These are phyloP conservation scores for Rhizomucor pusillus DNA, from an alignment of 371 early-diverging fungal genomes.

Conservation along the genomic window DNA sequence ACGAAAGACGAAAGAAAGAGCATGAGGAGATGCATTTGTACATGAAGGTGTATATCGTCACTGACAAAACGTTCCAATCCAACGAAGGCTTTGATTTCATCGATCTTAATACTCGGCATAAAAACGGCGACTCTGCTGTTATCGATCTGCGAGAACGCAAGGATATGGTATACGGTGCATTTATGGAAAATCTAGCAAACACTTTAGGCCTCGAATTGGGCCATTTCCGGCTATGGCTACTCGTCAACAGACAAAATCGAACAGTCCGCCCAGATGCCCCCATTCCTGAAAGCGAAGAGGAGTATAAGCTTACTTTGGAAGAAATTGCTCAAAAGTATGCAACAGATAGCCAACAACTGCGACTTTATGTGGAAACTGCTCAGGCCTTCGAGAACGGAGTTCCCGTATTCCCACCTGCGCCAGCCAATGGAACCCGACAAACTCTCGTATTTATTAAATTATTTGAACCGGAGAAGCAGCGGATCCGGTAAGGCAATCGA, in stretches of 20 bases:
- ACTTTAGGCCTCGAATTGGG: constrained; percentile 39
- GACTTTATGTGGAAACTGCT: constrained; percentile 23
- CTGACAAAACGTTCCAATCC: constrained; percentile 58
- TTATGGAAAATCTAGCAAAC: constrained; percentile 21
- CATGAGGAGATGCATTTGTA: constrained; percentile 69
- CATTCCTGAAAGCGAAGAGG: constrained; percentile 4
- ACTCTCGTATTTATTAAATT: constrained; percentile 25
- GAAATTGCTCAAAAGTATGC: constrained; percentile 16
- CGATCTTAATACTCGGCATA: constrained; percentile 10
- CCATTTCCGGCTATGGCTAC: constrained; percentile 80
- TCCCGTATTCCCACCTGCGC: constrained; percentile 17
- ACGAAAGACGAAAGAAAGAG: constrained; percentile 61
- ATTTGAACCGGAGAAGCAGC: constrained; percentile 19
- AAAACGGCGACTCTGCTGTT: too few species aligned
- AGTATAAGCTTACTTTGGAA: constrained; percentile 18
- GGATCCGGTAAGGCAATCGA: constrained; percentile 13
- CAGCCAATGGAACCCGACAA: constrained; percentile 2
- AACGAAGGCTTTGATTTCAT: constrained; percentile 38
- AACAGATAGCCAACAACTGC: constrained; percentile 12
- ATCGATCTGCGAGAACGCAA: constrained; percentile 21
- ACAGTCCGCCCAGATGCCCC: constrained; percentile 81
- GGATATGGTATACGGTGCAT: constrained; percentile 34
- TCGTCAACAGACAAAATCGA: constrained; percentile 88
- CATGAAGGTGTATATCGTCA: constrained; percentile 41
- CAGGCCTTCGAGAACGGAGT: constrained; percentile 11